Percentiles rank a stretch among this genome's conserved stretches.
These are phyloP conservation scores for Tricladium varicosporioides DNA, from an alignment of 2,329 filamentous ascomycete genomes.

Conservation along the genomic window DNA sequence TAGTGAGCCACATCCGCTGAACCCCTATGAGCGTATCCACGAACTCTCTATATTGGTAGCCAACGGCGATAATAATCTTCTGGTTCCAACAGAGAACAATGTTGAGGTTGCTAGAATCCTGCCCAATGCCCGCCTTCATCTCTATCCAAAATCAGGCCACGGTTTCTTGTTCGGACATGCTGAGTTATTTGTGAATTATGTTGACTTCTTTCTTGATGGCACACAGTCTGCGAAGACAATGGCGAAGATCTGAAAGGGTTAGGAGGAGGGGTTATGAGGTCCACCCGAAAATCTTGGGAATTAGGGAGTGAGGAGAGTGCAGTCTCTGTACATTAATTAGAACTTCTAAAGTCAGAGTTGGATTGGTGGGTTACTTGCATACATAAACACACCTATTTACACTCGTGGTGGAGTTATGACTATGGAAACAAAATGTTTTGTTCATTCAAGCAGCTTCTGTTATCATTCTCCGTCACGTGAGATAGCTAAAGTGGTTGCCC, in stretches of 20 bases:
- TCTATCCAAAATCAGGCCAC: conserved; percentile 23
- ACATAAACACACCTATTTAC: no score
- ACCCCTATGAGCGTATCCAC: conserved; percentile 26
- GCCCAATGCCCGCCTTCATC: conserved; percentile 14
- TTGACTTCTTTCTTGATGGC: conserved; percentile 20
- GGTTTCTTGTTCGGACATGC: conserved; percentile 24
- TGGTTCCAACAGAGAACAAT: conserved; percentile 23
- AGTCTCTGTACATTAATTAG: no score
- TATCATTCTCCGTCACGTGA: background rate
- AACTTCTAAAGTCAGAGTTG: no score
- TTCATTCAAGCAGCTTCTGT: no score
- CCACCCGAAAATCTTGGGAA: no score
- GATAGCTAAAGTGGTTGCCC: background rate
- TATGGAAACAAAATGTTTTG: background rate
- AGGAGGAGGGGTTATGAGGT: background rate
- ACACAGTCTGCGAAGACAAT: background rate
- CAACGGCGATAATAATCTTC: conserved; percentile 24
- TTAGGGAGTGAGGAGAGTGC: no score
- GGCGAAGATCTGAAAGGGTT: background rate
- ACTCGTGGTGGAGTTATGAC: no score
- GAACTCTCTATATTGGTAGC: conserved; percentile 33
- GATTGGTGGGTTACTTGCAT: no score
- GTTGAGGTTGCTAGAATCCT: conserved; percentile 12
- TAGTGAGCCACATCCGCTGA: conserved; percentile 8
- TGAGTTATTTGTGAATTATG: conserved; percentile 18